Conservation (phyloP, 176 grass and related monocot genomes). For the Elymus sibiricus region DNA sequence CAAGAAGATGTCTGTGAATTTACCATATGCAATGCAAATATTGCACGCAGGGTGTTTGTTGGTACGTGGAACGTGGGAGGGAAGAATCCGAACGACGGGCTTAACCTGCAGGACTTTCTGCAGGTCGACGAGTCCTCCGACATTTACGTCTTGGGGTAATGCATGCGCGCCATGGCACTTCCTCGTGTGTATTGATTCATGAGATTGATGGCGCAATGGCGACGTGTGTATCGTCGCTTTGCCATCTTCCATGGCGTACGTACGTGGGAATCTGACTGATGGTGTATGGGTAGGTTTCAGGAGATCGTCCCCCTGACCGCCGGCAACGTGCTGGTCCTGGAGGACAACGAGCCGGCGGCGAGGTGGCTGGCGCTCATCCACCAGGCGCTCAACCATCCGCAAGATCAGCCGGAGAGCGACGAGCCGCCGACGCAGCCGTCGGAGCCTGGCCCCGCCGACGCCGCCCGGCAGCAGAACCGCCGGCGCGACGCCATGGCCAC, state of each 20-base stretch:
- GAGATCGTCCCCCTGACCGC: conserved; percentile 95
- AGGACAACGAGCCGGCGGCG: conserved; percentile 93
- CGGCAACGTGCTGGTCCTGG: conserved; percentile 83
- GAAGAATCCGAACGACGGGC: conserved; percentile 46
- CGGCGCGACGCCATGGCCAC: conserved; percentile 30
- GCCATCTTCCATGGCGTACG: not conserved
- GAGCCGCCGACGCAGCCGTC: conserved; percentile 13
- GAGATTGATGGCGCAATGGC: not conserved
- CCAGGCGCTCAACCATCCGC: conserved; percentile 76
- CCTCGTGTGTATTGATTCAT: no score
- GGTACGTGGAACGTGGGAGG: conserved; percentile 87
- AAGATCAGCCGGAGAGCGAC: conserved; percentile 26
- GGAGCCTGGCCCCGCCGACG: not conserved
- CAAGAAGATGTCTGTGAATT: not conserved
- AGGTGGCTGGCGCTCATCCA: conserved; percentile 82
- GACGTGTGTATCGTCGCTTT: not conserved
- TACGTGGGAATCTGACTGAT: not conserved
- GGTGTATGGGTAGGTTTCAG: conserved; percentile 66
- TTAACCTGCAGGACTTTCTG: conserved; percentile 64
- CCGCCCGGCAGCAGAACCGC: not conserved
- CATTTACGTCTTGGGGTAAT: conserved; percentile 73
- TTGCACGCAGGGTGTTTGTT: conserved; percentile 59
- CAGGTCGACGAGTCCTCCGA: conserved; percentile 66
- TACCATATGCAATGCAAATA: not conserved
- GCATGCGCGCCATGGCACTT: not conserved